Base-by-base conservation (phyloP, 441 rosid genomes). In the Manihot esculenta region DNA sequence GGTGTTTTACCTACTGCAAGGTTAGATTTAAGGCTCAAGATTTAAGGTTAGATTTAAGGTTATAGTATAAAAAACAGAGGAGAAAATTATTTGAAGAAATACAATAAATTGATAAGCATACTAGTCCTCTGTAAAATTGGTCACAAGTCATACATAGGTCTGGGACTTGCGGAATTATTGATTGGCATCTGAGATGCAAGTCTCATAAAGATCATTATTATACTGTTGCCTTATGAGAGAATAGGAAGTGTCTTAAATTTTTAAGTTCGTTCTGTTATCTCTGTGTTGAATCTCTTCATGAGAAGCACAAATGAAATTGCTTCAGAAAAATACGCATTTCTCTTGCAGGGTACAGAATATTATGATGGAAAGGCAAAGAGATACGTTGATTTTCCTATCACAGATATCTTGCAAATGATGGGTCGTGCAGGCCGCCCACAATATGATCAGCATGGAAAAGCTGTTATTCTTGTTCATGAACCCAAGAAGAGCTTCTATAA, bases 351-450 rank as follows among this genome's bases (percentile, higher is more conserved):
- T 78, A 95, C 98, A 53, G 99, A 95, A 78, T 95, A 86, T 79
- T 95, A 85, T 72, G 99, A 95, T 74, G 99, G 96, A 54, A 95
- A 95, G 89, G 62, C 98, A 74, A 95, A 89, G 84, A 89, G 98
- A 88, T 95, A 95, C 78, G 97, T 91, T n/a, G 98, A 93, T 80
- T 93, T 86, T 57, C 99, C 99, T 6, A 94, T 93, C 82, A 95
- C 99, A 24, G 99, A 95, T 82, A 95, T 95, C 74, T 83, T 95
- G 86, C 98, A 95, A 88, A 95, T 95, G 99, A 95, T 95, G 99
- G 99, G 99, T 51, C 99, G 99, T 82, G 99, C 99, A 26, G 99
- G 99, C 51, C 94, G 99, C 54, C 99, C 99, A 17, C 99, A 95
- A 60, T 95, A 85, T 78, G 98, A 95, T 81, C 98, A 95, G 78